Percentiles rank a stretch among this genome's conserved stretches.
phyloP scores from a whole-genome alignment of 1,284 basidiomycete genomes.

The Coniophora puteana region DNA sequence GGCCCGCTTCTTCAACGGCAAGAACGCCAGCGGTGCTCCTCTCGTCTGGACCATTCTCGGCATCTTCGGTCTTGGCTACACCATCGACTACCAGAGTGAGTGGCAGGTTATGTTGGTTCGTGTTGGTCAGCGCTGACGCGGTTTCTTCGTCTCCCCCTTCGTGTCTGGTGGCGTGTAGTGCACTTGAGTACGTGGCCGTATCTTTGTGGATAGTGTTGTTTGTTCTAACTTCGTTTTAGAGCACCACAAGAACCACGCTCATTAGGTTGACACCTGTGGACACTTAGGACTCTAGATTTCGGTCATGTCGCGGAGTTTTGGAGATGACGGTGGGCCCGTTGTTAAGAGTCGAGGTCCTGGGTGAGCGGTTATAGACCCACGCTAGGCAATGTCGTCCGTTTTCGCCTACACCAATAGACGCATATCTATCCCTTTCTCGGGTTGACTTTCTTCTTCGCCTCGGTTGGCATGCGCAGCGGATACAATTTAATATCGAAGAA shows the following conservation, averaged over 20 bases:
- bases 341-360: too few species aligned
- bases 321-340: too few species aligned
- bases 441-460: too few species aligned
- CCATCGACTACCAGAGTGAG: constrained; percentile 89
- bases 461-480: too few species aligned
- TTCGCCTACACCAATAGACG: too few species aligned
- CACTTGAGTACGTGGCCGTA: constrained; percentile 64
- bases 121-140: constrained; percentile 9
- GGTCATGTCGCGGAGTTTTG: too few species aligned
- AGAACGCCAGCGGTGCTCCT: constrained; percentile 79
- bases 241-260: constrained; percentile 86
- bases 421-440: too few species aligned
- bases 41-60: constrained; percentile 71
- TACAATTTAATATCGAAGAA: too few species aligned
- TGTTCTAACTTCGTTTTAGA: constrained; percentile 42
- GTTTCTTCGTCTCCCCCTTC: constrained; percentile 6
- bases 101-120: too few species aligned
- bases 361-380: too few species aligned
- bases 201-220: constrained; percentile 5
- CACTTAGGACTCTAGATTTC: too few species aligned
- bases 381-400: too few species aligned
- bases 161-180: constrained; percentile 49
- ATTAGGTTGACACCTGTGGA: constrained; percentile 41
- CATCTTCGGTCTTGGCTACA: constrained; percentile 84
- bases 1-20: constrained; percentile 77